Evolutionary conservation across 192 early-diverging fungal species (phyloP).

Genomic region (Coemansia sp.): DNA sequence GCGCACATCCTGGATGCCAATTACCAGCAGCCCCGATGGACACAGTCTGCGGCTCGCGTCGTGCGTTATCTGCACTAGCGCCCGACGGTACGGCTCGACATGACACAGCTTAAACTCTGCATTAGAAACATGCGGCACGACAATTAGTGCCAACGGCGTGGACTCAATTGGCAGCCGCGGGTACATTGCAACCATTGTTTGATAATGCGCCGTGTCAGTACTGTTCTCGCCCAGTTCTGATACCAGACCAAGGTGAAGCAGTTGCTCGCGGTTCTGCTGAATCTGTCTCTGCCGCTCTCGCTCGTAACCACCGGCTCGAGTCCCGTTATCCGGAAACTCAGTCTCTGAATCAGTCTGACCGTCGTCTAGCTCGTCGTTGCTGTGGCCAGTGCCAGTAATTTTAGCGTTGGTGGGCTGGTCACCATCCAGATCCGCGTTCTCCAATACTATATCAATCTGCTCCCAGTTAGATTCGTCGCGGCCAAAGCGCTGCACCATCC

Average conservation of each 20-base stretch:
- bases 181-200: slow-evolving; percentile 55
- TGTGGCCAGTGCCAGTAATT: not conserved
- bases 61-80: slow-evolving; percentile 60
- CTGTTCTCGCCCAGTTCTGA: slow-evolving; percentile 78
- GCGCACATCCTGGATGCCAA: slow-evolving; percentile 71
- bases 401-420: not conserved
- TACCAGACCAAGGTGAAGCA: slow-evolving; percentile 61
- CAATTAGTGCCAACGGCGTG: slow-evolving; percentile 56
- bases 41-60: slow-evolving; percentile 59
- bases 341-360: slow-evolving; percentile 15
- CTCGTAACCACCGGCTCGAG: slow-evolving; percentile 46
- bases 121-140: slow-evolving; percentile 63
- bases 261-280: slow-evolving; percentile 47
- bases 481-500: slow-evolving; percentile 89
- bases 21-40: slow-evolving; percentile 61
- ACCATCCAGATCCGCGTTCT: not conserved
- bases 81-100: slow-evolving; percentile 59
- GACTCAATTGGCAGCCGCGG: slow-evolving; percentile 32
- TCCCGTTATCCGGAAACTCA: slow-evolving; percentile 37
- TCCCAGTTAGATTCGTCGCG: slow-evolving; percentile 78
- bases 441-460: slow-evolving; percentile 61
- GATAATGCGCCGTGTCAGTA: slow-evolving; percentile 69
- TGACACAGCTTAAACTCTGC: slow-evolving; percentile 41
- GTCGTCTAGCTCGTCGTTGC: not conserved
- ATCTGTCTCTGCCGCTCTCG: slow-evolving; percentile 46